These are phyloP conservation scores for Yamadazyma endophytica DNA, from an alignment of 805 yeast genomes.

Conservation along the genomic window DNA sequence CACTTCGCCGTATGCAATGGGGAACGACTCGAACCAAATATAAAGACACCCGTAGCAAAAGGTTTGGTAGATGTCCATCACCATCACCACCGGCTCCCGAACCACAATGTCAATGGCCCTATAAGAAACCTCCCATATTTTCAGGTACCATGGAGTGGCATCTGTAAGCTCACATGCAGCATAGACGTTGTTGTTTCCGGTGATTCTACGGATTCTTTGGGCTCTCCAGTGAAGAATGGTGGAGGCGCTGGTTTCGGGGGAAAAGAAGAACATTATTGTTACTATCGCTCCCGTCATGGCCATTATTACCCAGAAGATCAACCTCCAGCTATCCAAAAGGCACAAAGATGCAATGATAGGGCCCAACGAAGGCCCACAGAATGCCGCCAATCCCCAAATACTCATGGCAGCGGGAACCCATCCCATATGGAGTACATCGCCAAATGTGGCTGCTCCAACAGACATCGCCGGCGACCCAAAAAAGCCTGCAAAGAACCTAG, in stretches of 20 bases:
- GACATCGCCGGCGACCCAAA: slow-evolving; percentile 54
- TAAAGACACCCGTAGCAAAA: slow-evolving; percentile 50
- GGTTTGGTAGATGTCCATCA: slow-evolving; percentile 49
- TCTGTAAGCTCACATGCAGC: slow-evolving; percentile 20
- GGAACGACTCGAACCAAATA: slow-evolving; percentile 60
- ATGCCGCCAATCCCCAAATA: slow-evolving; percentile 51
- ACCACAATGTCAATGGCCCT: slow-evolving; percentile 49
- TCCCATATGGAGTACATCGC: slow-evolving; percentile 44
- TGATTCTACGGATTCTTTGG: slow-evolving; percentile 39
- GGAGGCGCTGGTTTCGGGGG: slow-evolving; percentile 31
- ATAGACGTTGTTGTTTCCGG: slow-evolving; percentile 42
- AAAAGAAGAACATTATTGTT: slow-evolving; percentile 2
- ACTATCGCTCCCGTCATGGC: slow-evolving; percentile 5
- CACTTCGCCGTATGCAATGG: slow-evolving; percentile 45
- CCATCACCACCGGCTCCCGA: slow-evolving; percentile 53
- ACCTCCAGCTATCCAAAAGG: slow-evolving; percentile 6
- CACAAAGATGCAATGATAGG: slow-evolving; percentile 44
- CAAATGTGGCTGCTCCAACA: slow-evolving; percentile 55
- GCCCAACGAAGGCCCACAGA: slow-evolving; percentile 52
- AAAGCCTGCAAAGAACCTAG: slow-evolving; percentile 54
- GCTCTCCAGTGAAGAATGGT: slow-evolving; percentile 48
- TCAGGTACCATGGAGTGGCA: not conserved
- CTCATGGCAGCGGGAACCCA: slow-evolving; percentile 45
- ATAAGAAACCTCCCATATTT: slow-evolving; percentile 24
- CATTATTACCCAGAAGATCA: slow-evolving; percentile 7